Evolutionary conservation across 768 basidiomycete genomes (phyloP), one percentile per base, ranked within the genome.

Genomic region (Xerocomellus amylosporus): DNA sequence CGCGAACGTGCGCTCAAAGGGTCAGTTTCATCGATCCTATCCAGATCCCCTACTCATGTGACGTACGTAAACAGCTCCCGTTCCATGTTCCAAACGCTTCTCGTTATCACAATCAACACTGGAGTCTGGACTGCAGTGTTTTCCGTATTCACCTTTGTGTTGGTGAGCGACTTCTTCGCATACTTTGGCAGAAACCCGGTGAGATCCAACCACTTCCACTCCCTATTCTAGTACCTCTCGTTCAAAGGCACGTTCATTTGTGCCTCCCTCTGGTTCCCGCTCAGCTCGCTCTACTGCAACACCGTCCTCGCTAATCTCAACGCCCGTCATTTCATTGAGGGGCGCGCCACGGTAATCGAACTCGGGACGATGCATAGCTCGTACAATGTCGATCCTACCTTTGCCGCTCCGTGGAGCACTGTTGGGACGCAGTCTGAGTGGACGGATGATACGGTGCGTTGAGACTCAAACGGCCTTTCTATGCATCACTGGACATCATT

Each of bases 101-200:
- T 51, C 15, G 17, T 61, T 39, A 39, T 51, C 46, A 53, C 61
- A 8, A 28, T 58, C 44, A 57, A 56, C 31, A 60, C 51, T 30
- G 55, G 52, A 5, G 33, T 51, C 17, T 60, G 60, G 58, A 62
- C 55, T n/a, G 49, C 55, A 17, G 8, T 60, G 19, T 57, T 52
- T 31, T 49, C 47, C 12, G 22, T 52, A 2, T 14, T 45, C 8
- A 45, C 39, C 22, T 41, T 61, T 6, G 39, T 57, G 12, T 0
- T 40, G 2, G 55, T 54, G 22, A 54, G 49, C 14, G 10, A 13
- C 10, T 30, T 19, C 12, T 38, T 19, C 26, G 15, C 20, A 20
- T 37, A 8, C 15, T 14, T 13, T 39, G 31, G 8, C 19, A 20
- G 13, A 5, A 34, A 24, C 33, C 15, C 15, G 8, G n/a, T 44